Conservation (phyloP, 129 eudicot species). For the Escallonia herrerae region DNA sequence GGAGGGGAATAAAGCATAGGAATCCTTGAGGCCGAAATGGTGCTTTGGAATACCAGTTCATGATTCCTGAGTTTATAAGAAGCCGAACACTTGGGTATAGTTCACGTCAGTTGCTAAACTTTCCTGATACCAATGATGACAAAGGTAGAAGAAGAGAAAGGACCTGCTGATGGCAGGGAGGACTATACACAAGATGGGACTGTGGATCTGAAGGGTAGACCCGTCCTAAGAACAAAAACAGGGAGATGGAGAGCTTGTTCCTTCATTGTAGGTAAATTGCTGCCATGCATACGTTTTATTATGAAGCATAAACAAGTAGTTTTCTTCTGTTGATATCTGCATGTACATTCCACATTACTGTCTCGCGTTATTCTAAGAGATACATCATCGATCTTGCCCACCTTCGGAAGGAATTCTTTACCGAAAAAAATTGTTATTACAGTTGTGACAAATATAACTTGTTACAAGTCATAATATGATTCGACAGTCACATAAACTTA, state of each 20-base stretch:
- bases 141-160: slow-evolving; percentile 30
- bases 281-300: no score
- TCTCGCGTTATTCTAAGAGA: no score
- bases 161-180: slow-evolving; percentile 17
- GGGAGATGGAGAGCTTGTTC: slow-evolving; percentile 74
- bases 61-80: not conserved
- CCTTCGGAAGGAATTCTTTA: no score
- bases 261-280: slow-evolving; percentile 48
- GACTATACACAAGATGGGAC: slow-evolving; percentile 76
- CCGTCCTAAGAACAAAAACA: slow-evolving; percentile 43
- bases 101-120: no score
- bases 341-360: no score
- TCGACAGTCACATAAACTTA: no score
- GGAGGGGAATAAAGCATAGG: not conserved
- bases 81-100: not conserved
- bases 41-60: not conserved
- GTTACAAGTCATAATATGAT: no score
- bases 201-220: slow-evolving; percentile 52
- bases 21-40: not conserved
- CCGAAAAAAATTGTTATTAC: no score
- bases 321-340: no score
- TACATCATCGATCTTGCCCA: no score
- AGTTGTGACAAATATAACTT: no score
- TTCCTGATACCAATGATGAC: slow-evolving; percentile 4
- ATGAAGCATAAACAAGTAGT: no score